These are phyloP conservation scores for Trichoderma virens DNA, from an alignment of 495 filamentous ascomycete species.

Conservation along the genomic window DNA sequence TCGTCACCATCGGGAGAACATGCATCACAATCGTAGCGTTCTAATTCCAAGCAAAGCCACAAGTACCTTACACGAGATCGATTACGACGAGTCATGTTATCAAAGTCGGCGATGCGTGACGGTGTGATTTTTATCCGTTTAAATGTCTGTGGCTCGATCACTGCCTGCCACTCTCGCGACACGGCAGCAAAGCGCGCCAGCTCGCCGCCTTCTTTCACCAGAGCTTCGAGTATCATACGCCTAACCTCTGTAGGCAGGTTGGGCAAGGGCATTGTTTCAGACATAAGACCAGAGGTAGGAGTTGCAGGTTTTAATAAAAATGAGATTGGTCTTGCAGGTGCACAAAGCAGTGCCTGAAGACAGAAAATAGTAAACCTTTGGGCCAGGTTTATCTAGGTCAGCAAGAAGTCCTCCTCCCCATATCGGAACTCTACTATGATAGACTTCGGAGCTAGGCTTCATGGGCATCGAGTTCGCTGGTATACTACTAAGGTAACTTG, in stretches of 20 bases:
- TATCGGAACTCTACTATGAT: no score
- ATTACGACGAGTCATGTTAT: slow-evolving; percentile 28
- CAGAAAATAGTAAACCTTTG: no score
- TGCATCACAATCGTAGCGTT: slow-evolving; percentile 25
- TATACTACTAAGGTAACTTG: no score
- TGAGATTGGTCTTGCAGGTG: slow-evolving; percentile 3
- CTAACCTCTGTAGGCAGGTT: slow-evolving; percentile 20
- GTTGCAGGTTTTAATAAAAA: background rate
- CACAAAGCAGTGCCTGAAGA: no score
- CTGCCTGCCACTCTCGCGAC: slow-evolving; percentile 32
- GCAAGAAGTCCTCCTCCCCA: no score
- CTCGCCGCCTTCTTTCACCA: slow-evolving; percentile 24
- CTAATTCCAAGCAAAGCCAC: slow-evolving; percentile 32
- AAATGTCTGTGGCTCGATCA: slow-evolving; percentile 32
- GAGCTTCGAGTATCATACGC: slow-evolving; percentile 18
- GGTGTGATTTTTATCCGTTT: slow-evolving; percentile 29
- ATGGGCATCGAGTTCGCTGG: no score
- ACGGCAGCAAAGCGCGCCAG: slow-evolving; percentile 29
- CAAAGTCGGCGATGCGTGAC: slow-evolving; percentile 26
- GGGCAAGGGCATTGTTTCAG: background rate
- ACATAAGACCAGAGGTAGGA: background rate
- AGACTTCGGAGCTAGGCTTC: no score
- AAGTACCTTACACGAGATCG: slow-evolving; percentile 28
- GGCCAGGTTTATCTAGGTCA: no score
- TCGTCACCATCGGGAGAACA: slow-evolving; percentile 17